phyloP scores from a whole-genome alignment of 2,329 filamentous ascomycete genomes.

The Stenocarpella maydis region DNA sequence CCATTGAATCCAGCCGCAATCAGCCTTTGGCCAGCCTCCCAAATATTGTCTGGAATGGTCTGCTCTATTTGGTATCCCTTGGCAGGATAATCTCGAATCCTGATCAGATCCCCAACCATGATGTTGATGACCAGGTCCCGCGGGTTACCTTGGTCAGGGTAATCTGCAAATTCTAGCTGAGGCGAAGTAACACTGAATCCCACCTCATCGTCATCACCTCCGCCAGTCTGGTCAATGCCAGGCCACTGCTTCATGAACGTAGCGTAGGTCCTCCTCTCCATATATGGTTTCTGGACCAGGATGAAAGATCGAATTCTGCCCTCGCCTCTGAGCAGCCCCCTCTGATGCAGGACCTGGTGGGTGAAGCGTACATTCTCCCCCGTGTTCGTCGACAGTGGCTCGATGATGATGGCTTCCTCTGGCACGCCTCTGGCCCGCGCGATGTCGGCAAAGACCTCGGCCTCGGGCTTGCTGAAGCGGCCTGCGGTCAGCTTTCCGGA shows the following conservation, averaged over 20 bases:
- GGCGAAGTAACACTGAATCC: conserved; percentile 53
- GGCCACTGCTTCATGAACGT: conserved; percentile 58
- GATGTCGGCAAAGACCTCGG: conserved; percentile 52
- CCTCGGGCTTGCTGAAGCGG: conserved; percentile 52
- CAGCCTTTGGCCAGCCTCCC: conserved; percentile 51
- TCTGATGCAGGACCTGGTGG: conserved; percentile 45
- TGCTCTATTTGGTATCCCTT: conserved; percentile 54
- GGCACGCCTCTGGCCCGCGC: conserved; percentile 52
- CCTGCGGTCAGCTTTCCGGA: conserved; percentile 50
- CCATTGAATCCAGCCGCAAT: conserved; percentile 49
- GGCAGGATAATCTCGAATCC: conserved; percentile 53
- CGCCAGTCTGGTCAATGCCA: conserved; percentile 33
- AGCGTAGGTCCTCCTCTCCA: conserved; percentile 56
- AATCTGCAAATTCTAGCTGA: conserved; percentile 48
- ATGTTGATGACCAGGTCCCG: conserved; percentile 52
- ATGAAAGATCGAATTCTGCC: conserved; percentile 45
- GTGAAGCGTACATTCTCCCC: conserved; percentile 58
- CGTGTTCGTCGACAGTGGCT: conserved; percentile 53
- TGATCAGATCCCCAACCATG: conserved; percentile 54
- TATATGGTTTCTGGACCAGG: conserved; percentile 58
- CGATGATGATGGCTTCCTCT: conserved; percentile 48
- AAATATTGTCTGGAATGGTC: conserved; percentile 51
- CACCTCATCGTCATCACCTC: conserved; percentile 28
- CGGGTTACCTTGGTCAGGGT: conserved; percentile 52
- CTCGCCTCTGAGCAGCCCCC: conserved; percentile 36